Base-by-base conservation (phyloP, 768 basidiomycete genomes). In the Sporobolomyces phaffii region DNA sequence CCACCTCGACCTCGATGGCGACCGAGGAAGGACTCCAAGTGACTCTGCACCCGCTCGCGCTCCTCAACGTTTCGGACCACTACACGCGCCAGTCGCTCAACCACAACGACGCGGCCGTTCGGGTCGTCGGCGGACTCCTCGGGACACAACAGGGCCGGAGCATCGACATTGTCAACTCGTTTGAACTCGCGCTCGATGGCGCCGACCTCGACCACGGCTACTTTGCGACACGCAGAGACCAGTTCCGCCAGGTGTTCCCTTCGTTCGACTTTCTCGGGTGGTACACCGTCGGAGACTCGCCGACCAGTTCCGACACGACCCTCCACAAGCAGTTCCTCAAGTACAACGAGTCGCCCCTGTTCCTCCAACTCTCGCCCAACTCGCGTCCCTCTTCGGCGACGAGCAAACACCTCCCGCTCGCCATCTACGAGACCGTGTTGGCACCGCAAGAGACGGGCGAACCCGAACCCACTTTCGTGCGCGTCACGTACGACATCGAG, bases 221-320 rank as follows among this genome's bases (percentile, higher is more conserved):
- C 77, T 80, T 97, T 11, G 81, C 85, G 15, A 86, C 86, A 52
- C 82, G 96, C 75, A 84, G 85, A 72, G 91, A 93, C 69, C 92
- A 97, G 78, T 99, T 92, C 82, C 94, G 94, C 78, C 92, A 96
- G 79, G 94, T 98, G 26, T 98, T 99, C 77, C 96, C 96, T 15
- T 91, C 92, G 1, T 82, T 98, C 38, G 96, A 98, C 76, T 87
- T 99, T 75, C 89, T 99, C 56, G 96, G 96, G 11, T 99, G 96
- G 96, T 99, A 99, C 78, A 89, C 89, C 0, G 86, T 93, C 48
- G 87, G 90, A 20, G 77, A 82, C n/a, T 80, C 81, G 15, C 91
- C 91, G 0, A 86, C 86, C 1, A 74, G 83, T n/a, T 80, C 80
- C 24, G 91, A 98, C 74, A 85, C 91, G 49, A 81, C 83, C 2